Evolutionary conservation across 306 rosid species (phyloP).

Genomic region (Quercus cerris): DNA sequence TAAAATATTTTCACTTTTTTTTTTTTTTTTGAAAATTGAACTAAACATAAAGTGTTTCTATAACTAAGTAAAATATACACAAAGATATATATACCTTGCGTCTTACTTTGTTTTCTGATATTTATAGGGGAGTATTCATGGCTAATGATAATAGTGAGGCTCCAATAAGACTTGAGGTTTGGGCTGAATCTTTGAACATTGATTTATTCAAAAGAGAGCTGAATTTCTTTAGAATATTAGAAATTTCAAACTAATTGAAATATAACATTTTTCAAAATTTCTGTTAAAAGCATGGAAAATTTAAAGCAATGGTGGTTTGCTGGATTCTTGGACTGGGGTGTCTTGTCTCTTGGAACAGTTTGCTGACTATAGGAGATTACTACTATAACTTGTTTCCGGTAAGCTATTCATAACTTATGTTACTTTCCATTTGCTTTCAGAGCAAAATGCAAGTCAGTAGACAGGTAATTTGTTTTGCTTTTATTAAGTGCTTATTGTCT

Average conservation of each 20-base stretch:
- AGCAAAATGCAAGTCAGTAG: not conserved
- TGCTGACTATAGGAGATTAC: constrained; percentile 77
- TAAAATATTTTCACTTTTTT: no score
- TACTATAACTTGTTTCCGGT: constrained; percentile 76
- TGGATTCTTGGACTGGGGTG: constrained; percentile 86
- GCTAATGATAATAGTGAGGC: not conserved
- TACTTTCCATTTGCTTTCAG: constrained; percentile 4
- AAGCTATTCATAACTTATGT: constrained; percentile 4
- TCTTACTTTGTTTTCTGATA: not conserved
- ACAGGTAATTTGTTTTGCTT: no score
- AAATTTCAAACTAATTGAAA: no score
- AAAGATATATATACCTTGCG: not conserved
- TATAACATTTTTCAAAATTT: no score
- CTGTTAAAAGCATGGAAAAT: constrained; percentile 49
- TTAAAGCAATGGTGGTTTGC: constrained; percentile 58
- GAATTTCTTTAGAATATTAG: no score
- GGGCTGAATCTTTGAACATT: not conserved
- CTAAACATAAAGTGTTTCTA: no score
- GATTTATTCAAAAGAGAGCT: no score
- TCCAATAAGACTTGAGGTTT: not conserved
- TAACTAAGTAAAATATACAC: no score
- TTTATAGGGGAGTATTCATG: not conserved
- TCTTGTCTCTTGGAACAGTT: constrained; percentile 73
- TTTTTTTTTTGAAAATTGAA: no score
- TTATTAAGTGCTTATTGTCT: no score